phyloP scores from a whole-genome alignment of 2,329 filamentous ascomycete species.

The Ophiostoma triangulosporum region DNA sequence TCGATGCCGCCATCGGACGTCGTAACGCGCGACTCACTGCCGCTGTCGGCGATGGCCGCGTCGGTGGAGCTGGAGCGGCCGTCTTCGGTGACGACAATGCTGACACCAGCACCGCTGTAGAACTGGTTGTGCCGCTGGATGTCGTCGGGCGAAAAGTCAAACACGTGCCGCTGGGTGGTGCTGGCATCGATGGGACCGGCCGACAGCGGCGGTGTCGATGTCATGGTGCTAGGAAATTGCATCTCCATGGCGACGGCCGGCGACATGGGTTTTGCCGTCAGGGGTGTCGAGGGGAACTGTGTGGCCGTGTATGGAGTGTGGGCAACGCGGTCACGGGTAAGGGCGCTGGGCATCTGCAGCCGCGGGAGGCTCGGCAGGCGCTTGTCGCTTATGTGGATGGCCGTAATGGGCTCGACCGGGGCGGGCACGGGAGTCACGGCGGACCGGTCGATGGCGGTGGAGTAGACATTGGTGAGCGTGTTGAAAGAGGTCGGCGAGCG shows the following conservation, averaged over 20 bases:
- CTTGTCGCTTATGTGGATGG: constrained; percentile 27
- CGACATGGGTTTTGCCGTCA: constrained; percentile 37
- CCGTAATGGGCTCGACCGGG: constrained; percentile 13
- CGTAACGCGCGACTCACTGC: constrained; percentile 3
- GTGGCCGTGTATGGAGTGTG: constrained; percentile 32
- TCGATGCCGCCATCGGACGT: neutral
- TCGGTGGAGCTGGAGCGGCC: neutral
- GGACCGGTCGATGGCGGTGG: constrained; percentile 46
- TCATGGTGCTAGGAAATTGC: constrained; percentile 41
- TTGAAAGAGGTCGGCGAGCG: constrained; percentile 51
- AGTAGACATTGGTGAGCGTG: constrained; percentile 52
- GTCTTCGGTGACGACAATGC: neutral
- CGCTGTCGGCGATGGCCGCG: neutral
- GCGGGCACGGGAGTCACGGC: constrained; percentile 34
- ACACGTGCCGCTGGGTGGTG: constrained; percentile 24
- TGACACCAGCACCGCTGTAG: neutral
- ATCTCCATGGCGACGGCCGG: constrained; percentile 32
- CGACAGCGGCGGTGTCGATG: constrained; percentile 44
- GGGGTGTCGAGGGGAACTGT: constrained; percentile 37
- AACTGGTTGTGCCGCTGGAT: neutral
- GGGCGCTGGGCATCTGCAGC: constrained; percentile 16
- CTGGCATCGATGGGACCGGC: constrained; percentile 34
- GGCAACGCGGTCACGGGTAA: constrained; percentile 21
- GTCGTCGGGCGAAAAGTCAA: constrained; percentile 27
- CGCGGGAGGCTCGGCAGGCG: constrained; percentile 10